These are phyloP conservation scores for Rhododendron ovatum DNA, from an alignment of 148 eudicot genomes.

Conservation along the genomic window DNA sequence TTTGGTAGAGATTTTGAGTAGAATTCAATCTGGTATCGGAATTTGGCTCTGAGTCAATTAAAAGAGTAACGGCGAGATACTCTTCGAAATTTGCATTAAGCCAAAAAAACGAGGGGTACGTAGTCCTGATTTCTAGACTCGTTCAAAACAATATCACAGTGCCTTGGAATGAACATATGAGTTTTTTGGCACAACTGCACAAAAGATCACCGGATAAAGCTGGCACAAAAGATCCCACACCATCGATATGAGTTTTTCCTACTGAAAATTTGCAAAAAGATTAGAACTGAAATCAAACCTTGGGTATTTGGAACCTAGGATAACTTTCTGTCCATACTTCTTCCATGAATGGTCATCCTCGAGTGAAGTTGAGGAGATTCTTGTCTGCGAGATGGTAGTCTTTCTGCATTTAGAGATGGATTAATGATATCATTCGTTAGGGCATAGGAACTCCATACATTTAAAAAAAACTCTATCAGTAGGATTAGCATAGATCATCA, in stretches of 20 bases:
- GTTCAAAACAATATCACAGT: neutral
- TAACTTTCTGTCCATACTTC: neutral
- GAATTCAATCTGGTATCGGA: no score
- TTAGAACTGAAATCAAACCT: neutral
- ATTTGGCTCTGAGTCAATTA: no score
- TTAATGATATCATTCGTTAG: neutral
- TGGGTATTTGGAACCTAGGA: neutral
- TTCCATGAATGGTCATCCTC: neutral
- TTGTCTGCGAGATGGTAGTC: fast-evolving
- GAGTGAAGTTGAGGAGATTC: neutral
- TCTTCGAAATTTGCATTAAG: no score
- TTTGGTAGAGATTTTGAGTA: no score
- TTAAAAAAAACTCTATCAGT: neutral
- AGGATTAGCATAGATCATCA: neutral
- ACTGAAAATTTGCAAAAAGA: neutral
- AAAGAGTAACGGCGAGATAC: no score
- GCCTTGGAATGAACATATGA: no score
- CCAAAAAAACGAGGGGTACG: no score
- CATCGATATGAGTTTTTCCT: neutral
- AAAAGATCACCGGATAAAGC: neutral
- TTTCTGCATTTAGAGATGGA: neutral
- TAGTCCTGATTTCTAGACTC: neutral
- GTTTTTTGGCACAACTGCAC: neutral
- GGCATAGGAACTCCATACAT: neutral
- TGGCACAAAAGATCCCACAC: neutral